These are phyloP conservation scores for Acorus calamus DNA, from an alignment of 106 monocot genomes.

Conservation along the genomic window DNA sequence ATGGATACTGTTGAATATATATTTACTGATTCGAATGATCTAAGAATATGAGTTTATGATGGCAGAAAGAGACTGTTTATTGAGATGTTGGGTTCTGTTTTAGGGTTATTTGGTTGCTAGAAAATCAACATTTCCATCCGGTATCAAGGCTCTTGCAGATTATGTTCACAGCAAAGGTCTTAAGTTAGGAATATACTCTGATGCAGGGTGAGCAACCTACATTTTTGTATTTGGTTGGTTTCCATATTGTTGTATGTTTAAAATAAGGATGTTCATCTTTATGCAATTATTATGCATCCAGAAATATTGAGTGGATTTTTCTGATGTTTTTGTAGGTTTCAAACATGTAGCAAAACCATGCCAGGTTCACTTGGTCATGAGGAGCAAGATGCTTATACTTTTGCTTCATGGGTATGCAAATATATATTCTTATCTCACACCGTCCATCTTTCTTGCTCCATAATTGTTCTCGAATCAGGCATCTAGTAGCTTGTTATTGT, in stretches of 20 bases:
- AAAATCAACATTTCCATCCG: conserved; percentile 58
- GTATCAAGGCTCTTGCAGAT: conserved; percentile 76
- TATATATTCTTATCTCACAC: too few relatives aligned
- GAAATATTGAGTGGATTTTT: conserved; percentile 21
- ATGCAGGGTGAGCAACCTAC: conserved; percentile 52
- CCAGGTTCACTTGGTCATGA: too few relatives aligned
- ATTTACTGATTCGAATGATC: neutral
- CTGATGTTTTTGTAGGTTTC: too few relatives aligned
- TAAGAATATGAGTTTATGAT: too few relatives aligned
- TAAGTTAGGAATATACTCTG: conserved; percentile 68
- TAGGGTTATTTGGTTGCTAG: conserved; percentile 58
- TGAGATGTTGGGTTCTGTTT: neutral
- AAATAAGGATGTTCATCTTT: neutral
- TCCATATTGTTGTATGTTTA: too few relatives aligned
- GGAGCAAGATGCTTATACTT: too few relatives aligned
- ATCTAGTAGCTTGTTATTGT: too few relatives aligned
- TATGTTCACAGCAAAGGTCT: conserved; percentile 77
- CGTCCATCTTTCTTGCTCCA: neutral
- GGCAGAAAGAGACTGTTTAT: too few relatives aligned
- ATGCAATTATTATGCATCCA: neutral
- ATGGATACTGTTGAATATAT: too few relatives aligned
- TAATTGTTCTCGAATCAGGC: neutral
- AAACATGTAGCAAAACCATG: too few relatives aligned
- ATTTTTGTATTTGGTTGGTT: too few relatives aligned
- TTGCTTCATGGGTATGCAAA: too few relatives aligned